Base-by-base conservation (phyloP, 1,284 basidiomycete genomes). In the Psilocybe mexicana region DNA sequence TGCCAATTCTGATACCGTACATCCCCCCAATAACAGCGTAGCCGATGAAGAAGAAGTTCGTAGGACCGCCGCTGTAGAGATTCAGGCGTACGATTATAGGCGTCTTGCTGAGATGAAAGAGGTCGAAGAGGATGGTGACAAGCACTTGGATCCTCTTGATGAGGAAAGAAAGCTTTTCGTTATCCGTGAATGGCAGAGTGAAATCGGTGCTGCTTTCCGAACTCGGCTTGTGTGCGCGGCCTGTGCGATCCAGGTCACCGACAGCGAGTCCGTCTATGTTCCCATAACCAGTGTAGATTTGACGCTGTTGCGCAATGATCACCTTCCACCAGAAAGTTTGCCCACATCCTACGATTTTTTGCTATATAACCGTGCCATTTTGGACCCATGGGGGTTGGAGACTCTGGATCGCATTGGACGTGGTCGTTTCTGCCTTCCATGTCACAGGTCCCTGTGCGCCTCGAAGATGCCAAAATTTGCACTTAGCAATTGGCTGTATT, bases 391-490 rank as follows among this genome's bases (percentile, higher is more conserved):
- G 30, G 51, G 47, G 42, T 26, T 58, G 1, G n/a, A 38, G n/a
- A 33, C 33, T 25, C 23, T 24, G 3, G 10, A 46, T n/a, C 10
- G 3, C 4, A 2, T 58, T 6, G 40, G 40, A 5, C 24, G n/a
- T 5, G 50, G 54, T 12, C 23, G 44, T 6, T 2, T 54, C 2
- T 58, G 56, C 35, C 5, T 3, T 5, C 0, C 1, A 24, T 58
- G 56, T 40, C 6, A 26, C 6, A 36, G 12, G 6, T 47, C 50
- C 1, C 10, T 58, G 7, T 40, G 1, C 10, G n/a, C 44, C 0
- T 50, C 50, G 1, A 6, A 14, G 6, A 58, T 52, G 50, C 56
- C 56, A 0, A 52, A 52, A 30, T 58, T 58, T 43, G 56, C 45
- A 2, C 18, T 47, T 5, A n/a, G 23, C 25, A 47, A 47, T 10